phyloP scores from a whole-genome alignment of 1,139 yeast genomes.

The Candida labiduridarum region DNA sequence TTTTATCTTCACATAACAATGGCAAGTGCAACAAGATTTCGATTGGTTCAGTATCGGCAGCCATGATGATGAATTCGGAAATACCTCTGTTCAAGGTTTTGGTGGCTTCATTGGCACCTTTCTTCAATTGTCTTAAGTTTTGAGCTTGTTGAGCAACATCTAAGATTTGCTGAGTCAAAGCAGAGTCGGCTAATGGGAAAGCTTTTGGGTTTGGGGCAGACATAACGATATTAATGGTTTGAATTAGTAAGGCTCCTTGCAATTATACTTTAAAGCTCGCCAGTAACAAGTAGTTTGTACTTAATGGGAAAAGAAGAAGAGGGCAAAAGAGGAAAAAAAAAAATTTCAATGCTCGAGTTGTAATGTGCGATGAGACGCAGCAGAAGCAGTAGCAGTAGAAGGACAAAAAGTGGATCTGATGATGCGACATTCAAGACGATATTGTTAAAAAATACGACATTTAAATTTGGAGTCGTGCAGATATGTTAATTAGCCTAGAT shows the following conservation, averaged over 20 bases:
- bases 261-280: conserved; percentile 41
- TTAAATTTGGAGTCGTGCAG: neutral
- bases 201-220: conserved; percentile 93
- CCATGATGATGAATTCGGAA: conserved; percentile 99
- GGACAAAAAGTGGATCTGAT: neutral
- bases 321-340: conserved; percentile 5
- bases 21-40: conserved; percentile 98
- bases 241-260: conserved; percentile 63
- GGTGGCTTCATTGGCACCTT: conserved; percentile 99
- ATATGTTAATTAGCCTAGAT: neutral
- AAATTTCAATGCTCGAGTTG: conserved; percentile 1
- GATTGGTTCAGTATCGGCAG: conserved; percentile 99
- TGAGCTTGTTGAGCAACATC: conserved; percentile 98
- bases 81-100: conserved; percentile 99
- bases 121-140: conserved; percentile 96
- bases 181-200: conserved; percentile 97
- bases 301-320: neutral
- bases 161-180: conserved; percentile 92
- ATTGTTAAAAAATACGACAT: neutral
- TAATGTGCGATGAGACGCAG: conserved; percentile 2
- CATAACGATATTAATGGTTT: conserved; percentile 29
- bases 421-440: neutral
- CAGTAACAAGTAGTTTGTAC: conserved; percentile 25
- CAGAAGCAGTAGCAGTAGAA: neutral
- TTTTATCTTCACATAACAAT: conserved; percentile 96